Conservation (phyloP, 805 yeast genomes). For the Candida boleticola region DNA sequence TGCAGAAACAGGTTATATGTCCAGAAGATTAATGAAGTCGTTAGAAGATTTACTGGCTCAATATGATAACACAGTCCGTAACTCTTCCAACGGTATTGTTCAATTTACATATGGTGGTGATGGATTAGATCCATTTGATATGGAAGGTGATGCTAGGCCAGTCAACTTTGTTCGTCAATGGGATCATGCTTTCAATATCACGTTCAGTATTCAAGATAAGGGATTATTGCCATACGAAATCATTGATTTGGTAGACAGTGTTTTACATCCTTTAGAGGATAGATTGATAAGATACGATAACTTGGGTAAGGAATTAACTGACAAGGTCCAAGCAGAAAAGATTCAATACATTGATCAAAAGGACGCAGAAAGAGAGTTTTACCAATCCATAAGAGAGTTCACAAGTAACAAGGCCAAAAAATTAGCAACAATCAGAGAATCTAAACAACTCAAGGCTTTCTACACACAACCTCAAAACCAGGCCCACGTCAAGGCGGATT, state of each 20-base stretch:
- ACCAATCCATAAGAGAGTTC: constrained; percentile 69
- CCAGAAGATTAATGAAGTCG: constrained; percentile 96
- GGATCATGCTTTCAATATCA: constrained; percentile 83
- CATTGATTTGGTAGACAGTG: constrained; percentile 48
- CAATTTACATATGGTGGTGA: constrained; percentile 99
- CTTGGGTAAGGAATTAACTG: constrained; percentile 51
- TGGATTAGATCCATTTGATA: constrained; percentile 95
- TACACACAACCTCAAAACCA: constrained; percentile 39
- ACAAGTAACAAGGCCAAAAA: constrained; percentile 53
- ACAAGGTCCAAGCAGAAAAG: constrained; percentile 31
- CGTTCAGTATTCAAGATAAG: constrained; percentile 52
- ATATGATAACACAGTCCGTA: constrained; percentile 92
- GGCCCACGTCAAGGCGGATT: constrained; percentile 21
- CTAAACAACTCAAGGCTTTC: constrained; percentile 48
- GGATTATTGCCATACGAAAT: constrained; percentile 74
- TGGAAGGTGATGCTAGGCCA: constrained; percentile 98
- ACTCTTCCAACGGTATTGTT: constrained; percentile 93
- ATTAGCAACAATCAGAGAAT: constrained; percentile 56
- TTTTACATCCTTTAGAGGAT: constrained; percentile 60
- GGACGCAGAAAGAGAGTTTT: constrained; percentile 87
- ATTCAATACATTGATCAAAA: constrained; percentile 74
- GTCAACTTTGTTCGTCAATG: constrained; percentile 92
- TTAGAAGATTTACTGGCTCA: constrained; percentile 91
- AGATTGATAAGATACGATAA: constrained; percentile 69
- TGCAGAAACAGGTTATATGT: constrained; percentile 98